A percentile compares a stretch with the other conserved stretches of the same genome.
Evolutionary conservation across 2,329 filamentous ascomycete species (phyloP).

Genomic region (Massarina eburnea): DNA sequence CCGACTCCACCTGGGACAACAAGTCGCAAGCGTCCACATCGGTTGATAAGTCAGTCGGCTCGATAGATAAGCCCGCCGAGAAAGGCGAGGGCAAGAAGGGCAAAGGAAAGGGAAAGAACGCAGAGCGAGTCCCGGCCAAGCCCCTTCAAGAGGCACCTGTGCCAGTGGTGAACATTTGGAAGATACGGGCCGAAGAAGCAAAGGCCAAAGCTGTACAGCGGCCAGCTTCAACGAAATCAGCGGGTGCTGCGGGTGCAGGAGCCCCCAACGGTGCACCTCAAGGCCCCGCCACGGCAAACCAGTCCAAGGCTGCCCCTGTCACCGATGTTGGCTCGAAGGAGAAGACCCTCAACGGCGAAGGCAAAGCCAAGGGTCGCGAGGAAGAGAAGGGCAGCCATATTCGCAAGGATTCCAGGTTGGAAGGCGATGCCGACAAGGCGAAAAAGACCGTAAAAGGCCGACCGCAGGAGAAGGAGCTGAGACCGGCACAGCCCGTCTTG

Average conservation of each 20-base stretch:
- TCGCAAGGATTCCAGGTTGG: conserved; percentile 29
- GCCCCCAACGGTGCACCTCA: conserved; percentile 20
- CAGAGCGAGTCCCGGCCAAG: conserved; percentile 53
- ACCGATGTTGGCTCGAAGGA: conserved; percentile 18
- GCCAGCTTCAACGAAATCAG: conserved; percentile 35
- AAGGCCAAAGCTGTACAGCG: conserved; percentile 55
- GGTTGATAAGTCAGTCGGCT: conserved; percentile 60
- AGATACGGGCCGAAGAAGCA: conserved; percentile 70
- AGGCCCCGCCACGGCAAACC: conserved; percentile 22
- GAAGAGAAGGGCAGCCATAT: conserved; percentile 28
- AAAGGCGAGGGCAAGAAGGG: conserved; percentile 38
- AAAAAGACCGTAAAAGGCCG: conserved; percentile 32
- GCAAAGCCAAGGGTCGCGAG: conserved; percentile 27
- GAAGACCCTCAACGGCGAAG: conserved; percentile 16
- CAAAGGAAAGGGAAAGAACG: conserved; percentile 35
- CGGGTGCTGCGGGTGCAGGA: conserved; percentile 3
- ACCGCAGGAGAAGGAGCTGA: conserved; percentile 32
- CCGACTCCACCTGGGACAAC: conserved; percentile 68
- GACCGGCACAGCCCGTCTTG: conserved; percentile 25
- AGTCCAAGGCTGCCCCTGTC: conserved; percentile 15
- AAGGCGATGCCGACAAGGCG: conserved; percentile 24
- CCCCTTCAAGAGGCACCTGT: conserved; percentile 78
- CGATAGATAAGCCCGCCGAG: conserved; percentile 55
- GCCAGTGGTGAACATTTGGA: conserved; percentile 86
- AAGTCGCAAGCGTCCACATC: conserved; percentile 65